Evolutionary conservation across 805 yeast species (phyloP).

Genomic region (Saccharomycopsis babjevae): DNA sequence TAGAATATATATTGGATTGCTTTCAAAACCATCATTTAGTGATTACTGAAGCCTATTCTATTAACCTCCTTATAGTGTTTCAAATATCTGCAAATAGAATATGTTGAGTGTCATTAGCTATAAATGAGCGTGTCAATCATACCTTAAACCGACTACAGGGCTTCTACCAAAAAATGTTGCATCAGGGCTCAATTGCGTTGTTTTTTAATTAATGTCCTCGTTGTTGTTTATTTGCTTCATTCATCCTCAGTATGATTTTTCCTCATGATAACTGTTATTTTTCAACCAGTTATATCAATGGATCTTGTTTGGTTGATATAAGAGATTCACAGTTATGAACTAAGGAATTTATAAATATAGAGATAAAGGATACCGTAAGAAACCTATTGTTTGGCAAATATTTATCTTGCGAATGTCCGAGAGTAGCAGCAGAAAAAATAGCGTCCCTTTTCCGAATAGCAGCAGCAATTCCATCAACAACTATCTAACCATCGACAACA

Average conservation of each 20-base stretch:
- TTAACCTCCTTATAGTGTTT: background rate
- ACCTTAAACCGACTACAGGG: background rate
- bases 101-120: background rate
- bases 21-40: no score
- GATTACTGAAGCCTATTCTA: no score
- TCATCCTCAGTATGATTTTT: background rate
- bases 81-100: background rate
- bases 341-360: background rate
- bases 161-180: background rate
- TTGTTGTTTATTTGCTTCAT: background rate
- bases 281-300: background rate
- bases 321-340: background rate
- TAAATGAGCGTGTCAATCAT: background rate
- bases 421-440: background rate
- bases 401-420: background rate
- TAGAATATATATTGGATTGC: no score
- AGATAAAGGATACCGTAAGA: background rate
- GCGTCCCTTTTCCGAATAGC: background rate
- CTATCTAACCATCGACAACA: conserved; percentile 13
- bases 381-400: background rate
- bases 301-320: background rate
- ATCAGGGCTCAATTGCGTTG: background rate
- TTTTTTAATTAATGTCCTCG: background rate
- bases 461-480: conserved; percentile 1
- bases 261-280: background rate